Base-by-base conservation (phyloP, 192 early-diverging fungal genomes). In the Geranomyces variabilis region DNA sequence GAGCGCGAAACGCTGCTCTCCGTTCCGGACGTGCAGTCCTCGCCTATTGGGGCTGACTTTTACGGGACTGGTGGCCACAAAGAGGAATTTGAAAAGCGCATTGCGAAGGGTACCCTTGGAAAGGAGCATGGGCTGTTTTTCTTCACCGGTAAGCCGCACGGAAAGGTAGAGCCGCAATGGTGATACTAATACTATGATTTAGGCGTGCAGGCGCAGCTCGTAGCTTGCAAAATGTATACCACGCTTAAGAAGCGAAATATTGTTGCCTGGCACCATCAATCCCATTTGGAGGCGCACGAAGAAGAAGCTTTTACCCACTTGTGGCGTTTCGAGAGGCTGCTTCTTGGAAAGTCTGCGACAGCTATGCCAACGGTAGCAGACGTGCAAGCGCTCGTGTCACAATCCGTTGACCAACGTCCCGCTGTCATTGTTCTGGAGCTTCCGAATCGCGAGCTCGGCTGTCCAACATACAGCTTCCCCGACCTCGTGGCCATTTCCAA, bases 51-150 rank as follows among this genome's bases (percentile, higher is more conserved):
- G 3, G 58, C 30, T 29, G 58, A 60, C 30, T 6, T 60, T 17
- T 60, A 60, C 58, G 58, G 58, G 6, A 7, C 58, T 7, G 58
- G 58, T 31, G 58, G 58, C 6, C 58, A 60, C 17, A 60, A 30
- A 33, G 30, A 60, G 58, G 17, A 7, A 26, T 60, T 60, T 29
- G 26, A 60, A 29, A 33, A 3, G 31, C 58, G 30, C 17, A 33
- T 60, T 7, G 58, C 58, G 7, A 1, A 60, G 26, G 29, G 26
- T 7, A 33, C 30, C 6, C 29, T 60, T 24, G 58, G 58, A 1
- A 60, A 60, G 26, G 26, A 60, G 58, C 58, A 60, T 33, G 58
- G 58, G 1, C 17, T 60, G 58, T 60, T 60, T 24, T 60, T 60
- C 30, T 60, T 60, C 26, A 60, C 58, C 9, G n/a, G n/a, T n/a